Conservation (phyloP, 2,329 filamentous ascomycete genomes). For the Fragosphaeria purpurea region DNA sequence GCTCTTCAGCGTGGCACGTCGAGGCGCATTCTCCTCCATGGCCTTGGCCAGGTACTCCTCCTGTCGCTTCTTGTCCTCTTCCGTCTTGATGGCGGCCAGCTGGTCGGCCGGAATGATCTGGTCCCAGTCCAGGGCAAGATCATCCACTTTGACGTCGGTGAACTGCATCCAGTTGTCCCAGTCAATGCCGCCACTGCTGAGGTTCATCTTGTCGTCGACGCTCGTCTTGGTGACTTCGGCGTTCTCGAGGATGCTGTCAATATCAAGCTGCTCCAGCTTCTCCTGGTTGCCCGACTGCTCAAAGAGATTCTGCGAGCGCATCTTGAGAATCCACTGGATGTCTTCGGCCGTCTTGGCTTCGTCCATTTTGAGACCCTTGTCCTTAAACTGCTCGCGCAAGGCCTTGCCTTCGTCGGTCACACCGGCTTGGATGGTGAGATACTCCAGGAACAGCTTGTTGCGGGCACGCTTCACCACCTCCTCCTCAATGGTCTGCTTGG, state of each 20-base stretch:
- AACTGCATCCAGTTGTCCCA: constrained; percentile 97
- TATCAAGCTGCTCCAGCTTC: constrained; percentile 92
- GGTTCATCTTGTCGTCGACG: constrained; percentile 80
- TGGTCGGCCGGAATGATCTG: constrained; percentile 95
- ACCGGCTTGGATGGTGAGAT: constrained; percentile 91
- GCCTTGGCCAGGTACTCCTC: constrained; percentile 74
- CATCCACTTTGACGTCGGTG: constrained; percentile 92
- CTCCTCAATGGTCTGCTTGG: constrained; percentile 96
- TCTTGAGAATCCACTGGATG: constrained; percentile 92
- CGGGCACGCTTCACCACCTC: constrained; percentile 92
- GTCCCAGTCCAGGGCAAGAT: constrained; percentile 77
- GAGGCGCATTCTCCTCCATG: constrained; percentile 75
- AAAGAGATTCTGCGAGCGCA: constrained; percentile 98
- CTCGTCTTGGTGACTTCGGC: constrained; percentile 96
- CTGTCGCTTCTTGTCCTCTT: constrained; percentile 76
- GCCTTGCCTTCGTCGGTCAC: constrained; percentile 92
- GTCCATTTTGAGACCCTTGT: constrained; percentile 61
- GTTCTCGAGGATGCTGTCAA: constrained; percentile 92
- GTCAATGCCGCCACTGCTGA: constrained; percentile 75
- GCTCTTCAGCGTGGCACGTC: constrained; percentile 57
- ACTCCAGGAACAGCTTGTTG: constrained; percentile 95
- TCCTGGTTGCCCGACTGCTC: constrained; percentile 95
- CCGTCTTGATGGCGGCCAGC: constrained; percentile 77
- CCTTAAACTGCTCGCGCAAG: constrained; percentile 62
- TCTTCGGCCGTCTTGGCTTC: constrained; percentile 89